These are phyloP conservation scores for Corchorus olitorius DNA, from an alignment of 345 rosid species.

Conservation along the genomic window DNA sequence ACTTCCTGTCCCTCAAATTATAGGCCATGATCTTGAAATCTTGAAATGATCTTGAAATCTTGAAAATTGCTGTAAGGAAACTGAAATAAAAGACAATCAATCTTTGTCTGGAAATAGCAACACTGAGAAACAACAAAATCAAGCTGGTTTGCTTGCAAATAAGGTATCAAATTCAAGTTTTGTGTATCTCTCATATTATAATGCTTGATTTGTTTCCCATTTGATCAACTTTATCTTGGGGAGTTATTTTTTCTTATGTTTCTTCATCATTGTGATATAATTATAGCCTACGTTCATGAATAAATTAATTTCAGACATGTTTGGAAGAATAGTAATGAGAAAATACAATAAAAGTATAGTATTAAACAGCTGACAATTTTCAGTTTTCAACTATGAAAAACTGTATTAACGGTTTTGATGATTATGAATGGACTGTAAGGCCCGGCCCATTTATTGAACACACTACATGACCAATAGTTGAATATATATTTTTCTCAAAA, in stretches of 20 bases:
- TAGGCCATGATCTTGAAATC: constrained; percentile 11
- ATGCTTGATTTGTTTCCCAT: constrained; percentile 21
- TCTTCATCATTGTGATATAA: not conserved
- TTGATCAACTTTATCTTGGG: not conserved
- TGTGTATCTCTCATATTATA: not conserved
- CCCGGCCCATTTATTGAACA: no score
- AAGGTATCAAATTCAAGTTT: constrained; percentile 11
- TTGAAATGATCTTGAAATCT: no score
- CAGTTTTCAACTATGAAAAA: not conserved
- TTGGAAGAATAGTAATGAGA: not conserved
- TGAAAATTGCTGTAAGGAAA: not conserved
- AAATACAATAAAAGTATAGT: not conserved
- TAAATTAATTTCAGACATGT: not conserved
- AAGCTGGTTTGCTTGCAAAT: not conserved
- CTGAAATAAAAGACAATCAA: not conserved
- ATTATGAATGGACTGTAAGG: no score
- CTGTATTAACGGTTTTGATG: not conserved
- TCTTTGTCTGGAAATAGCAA: not conserved
- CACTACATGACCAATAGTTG: no score
- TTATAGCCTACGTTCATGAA: not conserved
- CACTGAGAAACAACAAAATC: not conserved
- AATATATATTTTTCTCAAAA: no score
- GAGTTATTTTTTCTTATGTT: not conserved
- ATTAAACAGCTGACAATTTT: not conserved
- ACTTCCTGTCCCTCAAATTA: not conserved